Conservation (phyloP, 208 protist species). For the Herpetomonas samuelpessoai region DNA sequence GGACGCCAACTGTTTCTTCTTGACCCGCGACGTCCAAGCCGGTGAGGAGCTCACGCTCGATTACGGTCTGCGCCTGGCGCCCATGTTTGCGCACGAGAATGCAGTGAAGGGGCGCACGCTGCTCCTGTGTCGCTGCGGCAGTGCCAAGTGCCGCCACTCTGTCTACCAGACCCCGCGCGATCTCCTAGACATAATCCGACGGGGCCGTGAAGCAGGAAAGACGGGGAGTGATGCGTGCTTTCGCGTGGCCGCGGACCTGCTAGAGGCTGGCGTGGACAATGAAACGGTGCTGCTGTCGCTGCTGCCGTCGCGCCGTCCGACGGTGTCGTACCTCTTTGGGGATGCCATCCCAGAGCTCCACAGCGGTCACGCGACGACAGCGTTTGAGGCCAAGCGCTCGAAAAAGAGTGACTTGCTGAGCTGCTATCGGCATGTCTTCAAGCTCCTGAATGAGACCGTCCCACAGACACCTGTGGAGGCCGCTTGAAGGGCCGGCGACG, state of each 20-base stretch:
- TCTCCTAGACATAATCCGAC: slow-evolving; percentile 9
- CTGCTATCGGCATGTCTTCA: slow-evolving; percentile 72
- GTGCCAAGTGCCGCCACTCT: slow-evolving; percentile 51
- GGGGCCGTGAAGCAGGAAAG: background rate
- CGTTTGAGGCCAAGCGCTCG: slow-evolving; percentile 13
- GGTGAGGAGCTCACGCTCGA: slow-evolving; percentile 72
- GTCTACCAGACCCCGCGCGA: slow-evolving; percentile 31
- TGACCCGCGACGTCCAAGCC: slow-evolving; percentile 53
- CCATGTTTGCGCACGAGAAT: slow-evolving; percentile 35
- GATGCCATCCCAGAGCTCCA: slow-evolving; percentile 26
- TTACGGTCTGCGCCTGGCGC: slow-evolving; percentile 57
- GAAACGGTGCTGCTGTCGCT: slow-evolving; percentile 55
- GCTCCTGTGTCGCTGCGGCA: slow-evolving; percentile 50
- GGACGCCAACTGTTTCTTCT: slow-evolving; percentile 75
- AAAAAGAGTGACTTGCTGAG: slow-evolving; percentile 41
- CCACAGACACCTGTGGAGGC: slow-evolving; percentile 13
- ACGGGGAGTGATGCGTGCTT: slow-evolving; percentile 4
- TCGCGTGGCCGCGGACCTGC: slow-evolving; percentile 22
- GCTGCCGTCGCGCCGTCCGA: slow-evolving; percentile 19
- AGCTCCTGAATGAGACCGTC: slow-evolving; percentile 50
- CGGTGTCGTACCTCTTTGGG: slow-evolving; percentile 43
- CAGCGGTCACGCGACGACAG: background rate
- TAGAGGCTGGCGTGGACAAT: slow-evolving; percentile 55
- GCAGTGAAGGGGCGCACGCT: slow-evolving; percentile 22
- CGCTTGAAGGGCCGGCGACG: background rate